phyloP scores from a whole-genome alignment of 352 stramenopile species.

The Phytophthora citrophthora region DNA sequence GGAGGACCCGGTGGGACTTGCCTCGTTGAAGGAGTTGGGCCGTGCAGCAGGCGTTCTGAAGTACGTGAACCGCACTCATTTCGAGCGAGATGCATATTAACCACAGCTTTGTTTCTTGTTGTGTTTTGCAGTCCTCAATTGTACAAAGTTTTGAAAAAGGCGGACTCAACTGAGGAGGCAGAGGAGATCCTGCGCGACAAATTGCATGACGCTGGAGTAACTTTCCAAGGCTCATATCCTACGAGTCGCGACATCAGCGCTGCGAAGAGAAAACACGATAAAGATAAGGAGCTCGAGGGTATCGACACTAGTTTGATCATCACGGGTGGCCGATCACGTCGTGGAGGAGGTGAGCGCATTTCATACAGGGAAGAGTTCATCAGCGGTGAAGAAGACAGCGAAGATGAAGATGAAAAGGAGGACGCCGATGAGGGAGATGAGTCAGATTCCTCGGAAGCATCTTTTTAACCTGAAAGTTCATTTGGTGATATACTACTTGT shows the following conservation, averaged over 20 bases:
- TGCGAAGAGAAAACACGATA: conserved; percentile 72
- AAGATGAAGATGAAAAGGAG: conserved; percentile 29
- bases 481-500: background rate
- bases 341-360: conserved; percentile 26
- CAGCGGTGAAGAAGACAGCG: conserved; percentile 49
- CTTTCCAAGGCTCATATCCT: conserved; percentile 69
- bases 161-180: conserved; percentile 44
- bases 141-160: conserved; percentile 65
- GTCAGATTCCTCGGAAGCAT: conserved; percentile 48
- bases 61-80: conserved; percentile 35
- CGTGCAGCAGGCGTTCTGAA: conserved; percentile 69
- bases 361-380: conserved; percentile 44
- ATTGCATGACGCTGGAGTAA: conserved; percentile 48
- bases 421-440: conserved; percentile 12
- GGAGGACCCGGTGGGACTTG: conserved; percentile 54
- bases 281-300: conserved; percentile 79
- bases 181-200: conserved; percentile 69
- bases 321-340: conserved; percentile 37
- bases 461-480: conserved; percentile 31
- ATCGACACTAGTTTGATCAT: conserved; percentile 88
- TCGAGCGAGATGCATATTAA: too few species aligned
- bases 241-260: conserved; percentile 66
- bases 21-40: conserved; percentile 73
- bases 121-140: conserved; percentile 52
- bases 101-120: background rate